phyloP scores from a whole-genome alignment of 2,329 filamentous ascomycete genomes.

The Stylonectria norvegica region DNA sequence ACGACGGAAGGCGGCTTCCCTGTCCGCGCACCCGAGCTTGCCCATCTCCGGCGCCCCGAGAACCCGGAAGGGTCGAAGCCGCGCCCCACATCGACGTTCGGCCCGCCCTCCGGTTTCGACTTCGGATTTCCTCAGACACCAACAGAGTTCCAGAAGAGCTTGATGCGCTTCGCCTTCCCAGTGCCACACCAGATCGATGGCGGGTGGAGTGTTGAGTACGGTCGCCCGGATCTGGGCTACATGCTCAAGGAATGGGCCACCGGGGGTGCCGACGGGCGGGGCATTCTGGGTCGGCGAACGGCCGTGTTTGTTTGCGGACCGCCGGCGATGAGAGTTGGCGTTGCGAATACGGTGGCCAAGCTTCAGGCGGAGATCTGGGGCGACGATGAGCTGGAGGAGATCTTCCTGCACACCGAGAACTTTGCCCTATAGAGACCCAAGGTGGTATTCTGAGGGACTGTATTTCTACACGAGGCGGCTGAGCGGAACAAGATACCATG shows the following conservation, averaged over 20 bases:
- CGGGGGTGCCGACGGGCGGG: conserved; percentile 61
- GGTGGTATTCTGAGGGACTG: conserved; percentile 9
- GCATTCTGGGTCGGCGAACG: conserved; percentile 73
- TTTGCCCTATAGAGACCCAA: conserved; percentile 64
- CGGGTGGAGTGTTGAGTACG: conserved; percentile 91
- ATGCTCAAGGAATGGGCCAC: conserved; percentile 81
- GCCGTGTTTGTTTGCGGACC: conserved; percentile 94
- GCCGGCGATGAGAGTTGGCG: conserved; percentile 79
- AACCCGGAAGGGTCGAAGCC: conserved; percentile 31
- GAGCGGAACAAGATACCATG: conserved; percentile 27
- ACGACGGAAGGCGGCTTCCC: conserved; percentile 24
- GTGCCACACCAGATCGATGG: conserved; percentile 64
- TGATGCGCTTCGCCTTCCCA: conserved; percentile 88
- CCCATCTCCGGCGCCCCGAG: conserved; percentile 51
- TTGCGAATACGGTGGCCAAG: conserved; percentile 78
- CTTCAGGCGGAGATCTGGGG: conserved; percentile 82
- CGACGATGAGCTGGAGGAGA: conserved; percentile 75
- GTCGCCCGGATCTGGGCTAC: conserved; percentile 80
- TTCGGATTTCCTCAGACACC: conserved; percentile 82
- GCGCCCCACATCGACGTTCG: conserved; percentile 55
- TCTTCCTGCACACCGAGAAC: conserved; percentile 93
- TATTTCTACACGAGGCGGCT: conserved; percentile 22
- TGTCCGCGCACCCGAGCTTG: conserved; percentile 51
- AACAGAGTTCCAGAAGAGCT: conserved; percentile 81
- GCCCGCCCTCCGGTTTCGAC: conserved; percentile 63